Conservation (phyloP, 2,329 filamentous ascomycete genomes). For the Fusarium pseudograminearum region DNA sequence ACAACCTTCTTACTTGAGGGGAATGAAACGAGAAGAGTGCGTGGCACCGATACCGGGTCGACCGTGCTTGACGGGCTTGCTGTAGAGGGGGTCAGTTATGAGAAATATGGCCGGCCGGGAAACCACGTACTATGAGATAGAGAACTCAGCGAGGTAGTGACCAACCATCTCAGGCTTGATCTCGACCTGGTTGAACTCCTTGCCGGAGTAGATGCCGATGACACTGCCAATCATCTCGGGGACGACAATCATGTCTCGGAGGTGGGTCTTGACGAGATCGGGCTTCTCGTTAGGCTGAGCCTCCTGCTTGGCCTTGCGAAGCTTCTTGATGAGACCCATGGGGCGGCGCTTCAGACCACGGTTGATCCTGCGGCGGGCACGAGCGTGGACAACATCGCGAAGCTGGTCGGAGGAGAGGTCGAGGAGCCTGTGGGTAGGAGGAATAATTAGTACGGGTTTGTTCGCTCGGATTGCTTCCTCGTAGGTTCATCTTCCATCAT, state of each 20-base stretch:
- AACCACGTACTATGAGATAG: slow-evolving; percentile 94
- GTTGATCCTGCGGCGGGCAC: slow-evolving; percentile 99
- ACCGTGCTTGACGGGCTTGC: slow-evolving; percentile 99
- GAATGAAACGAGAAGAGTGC: slow-evolving; percentile 99
- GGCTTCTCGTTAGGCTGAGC: slow-evolving; percentile 99
- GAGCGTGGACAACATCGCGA: slow-evolving; percentile 98
- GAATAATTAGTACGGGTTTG: slow-evolving; percentile 39
- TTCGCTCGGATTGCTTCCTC: slow-evolving; percentile 19
- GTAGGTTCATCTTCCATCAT: slow-evolving; percentile 27
- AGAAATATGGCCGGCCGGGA: background rate
- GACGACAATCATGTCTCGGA: slow-evolving; percentile 99
- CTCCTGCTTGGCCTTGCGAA: slow-evolving; percentile 99
- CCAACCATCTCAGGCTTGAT: slow-evolving; percentile 99
- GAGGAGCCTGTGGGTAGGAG: slow-evolving; percentile 78
- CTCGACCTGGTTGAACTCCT: slow-evolving; percentile 99
- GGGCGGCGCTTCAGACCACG: slow-evolving; percentile 99
- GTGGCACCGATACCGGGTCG: slow-evolving; percentile 99
- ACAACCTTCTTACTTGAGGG: slow-evolving; percentile 91
- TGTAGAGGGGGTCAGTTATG: slow-evolving; percentile 66
- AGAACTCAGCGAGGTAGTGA: slow-evolving; percentile 99
- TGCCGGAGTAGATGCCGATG: slow-evolving; percentile 99
- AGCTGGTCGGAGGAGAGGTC: slow-evolving; percentile 99
- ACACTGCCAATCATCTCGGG: slow-evolving; percentile 99
- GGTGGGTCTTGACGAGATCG: slow-evolving; percentile 98
- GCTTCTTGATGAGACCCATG: slow-evolving; percentile 99